These are phyloP conservation scores for Cystobasidiopsis lactophilus DNA, from an alignment of 768 basidiomycete genomes.

Conservation along the genomic window DNA sequence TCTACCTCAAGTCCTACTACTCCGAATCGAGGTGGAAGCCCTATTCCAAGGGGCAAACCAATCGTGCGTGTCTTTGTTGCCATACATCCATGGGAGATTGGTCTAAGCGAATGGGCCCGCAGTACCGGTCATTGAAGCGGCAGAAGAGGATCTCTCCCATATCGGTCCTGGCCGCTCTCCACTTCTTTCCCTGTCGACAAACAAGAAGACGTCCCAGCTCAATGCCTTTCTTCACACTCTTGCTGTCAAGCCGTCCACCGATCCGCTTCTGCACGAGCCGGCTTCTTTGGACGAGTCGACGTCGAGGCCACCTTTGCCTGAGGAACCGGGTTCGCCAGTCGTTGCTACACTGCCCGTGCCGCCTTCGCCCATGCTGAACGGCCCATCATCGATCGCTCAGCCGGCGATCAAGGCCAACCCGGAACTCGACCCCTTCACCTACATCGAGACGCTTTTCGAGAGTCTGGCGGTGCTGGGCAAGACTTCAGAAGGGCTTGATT, in stretches of 20 bases:
- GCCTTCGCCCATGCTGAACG: not conserved
- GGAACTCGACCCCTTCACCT: slow-evolving; percentile 76
- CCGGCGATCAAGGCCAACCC: slow-evolving; percentile 33
- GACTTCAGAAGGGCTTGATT: slow-evolving; percentile 61
- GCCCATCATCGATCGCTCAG: no score
- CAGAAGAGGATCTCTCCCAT: slow-evolving; percentile 11
- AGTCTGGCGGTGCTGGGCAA: slow-evolving; percentile 79
- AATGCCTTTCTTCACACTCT: slow-evolving; percentile 24
- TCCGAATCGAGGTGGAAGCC: slow-evolving; percentile 78
- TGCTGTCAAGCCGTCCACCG: slow-evolving; percentile 22
- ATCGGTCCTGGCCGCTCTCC: slow-evolving; percentile 6
- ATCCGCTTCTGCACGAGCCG: slow-evolving; percentile 24
- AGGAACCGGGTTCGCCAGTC: not conserved
- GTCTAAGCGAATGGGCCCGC: not conserved
- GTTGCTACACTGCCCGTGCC: not conserved
- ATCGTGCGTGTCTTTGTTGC: slow-evolving; percentile 33
- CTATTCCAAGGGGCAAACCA: slow-evolving; percentile 56
- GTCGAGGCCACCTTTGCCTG: not conserved
- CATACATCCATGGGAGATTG: not conserved
- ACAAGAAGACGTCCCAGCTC: slow-evolving; percentile 18
- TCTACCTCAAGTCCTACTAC: slow-evolving; percentile 95
- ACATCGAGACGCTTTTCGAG: slow-evolving; percentile 79
- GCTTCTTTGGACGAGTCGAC: not conserved
- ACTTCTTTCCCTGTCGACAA: slow-evolving; percentile 2
- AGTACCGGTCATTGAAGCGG: slow-evolving; percentile 20